phyloP scores from a whole-genome alignment of 2,329 filamentous ascomycete genomes.

The Pyricularia grisea region DNA sequence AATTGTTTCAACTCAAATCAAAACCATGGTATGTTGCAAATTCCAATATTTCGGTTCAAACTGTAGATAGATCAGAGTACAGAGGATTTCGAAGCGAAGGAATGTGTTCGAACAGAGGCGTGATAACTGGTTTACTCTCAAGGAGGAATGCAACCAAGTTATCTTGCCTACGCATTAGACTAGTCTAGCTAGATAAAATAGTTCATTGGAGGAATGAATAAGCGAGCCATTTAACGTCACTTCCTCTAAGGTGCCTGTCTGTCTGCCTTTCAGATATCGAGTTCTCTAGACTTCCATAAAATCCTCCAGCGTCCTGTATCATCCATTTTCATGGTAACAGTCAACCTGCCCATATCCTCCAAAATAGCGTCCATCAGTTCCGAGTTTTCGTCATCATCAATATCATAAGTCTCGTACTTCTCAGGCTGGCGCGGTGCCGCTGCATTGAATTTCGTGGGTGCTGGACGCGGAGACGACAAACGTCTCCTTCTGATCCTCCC shows the following conservation, averaged over 20 bases:
- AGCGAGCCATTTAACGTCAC: no score
- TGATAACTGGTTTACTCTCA: not conserved
- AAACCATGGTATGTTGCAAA: not conserved
- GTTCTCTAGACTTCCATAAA: slow-evolving; percentile 1
- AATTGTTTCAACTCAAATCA: not conserved
- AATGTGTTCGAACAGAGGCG: not conserved
- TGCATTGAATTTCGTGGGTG: not conserved
- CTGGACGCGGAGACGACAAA: not conserved
- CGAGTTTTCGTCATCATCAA: slow-evolving; percentile 16
- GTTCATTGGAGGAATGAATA: no score
- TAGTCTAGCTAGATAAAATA: no score
- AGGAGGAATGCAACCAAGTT: not conserved
- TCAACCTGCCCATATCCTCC: slow-evolving; percentile 23
- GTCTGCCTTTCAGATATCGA: not conserved
- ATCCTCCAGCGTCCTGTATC: slow-evolving; percentile 32
- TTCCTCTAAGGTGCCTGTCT: not conserved
- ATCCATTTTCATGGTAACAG: slow-evolving; percentile 25
- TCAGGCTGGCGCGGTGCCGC: not conserved
- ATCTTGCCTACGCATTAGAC: not conserved
- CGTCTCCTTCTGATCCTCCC: not conserved
- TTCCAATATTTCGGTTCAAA: no score
- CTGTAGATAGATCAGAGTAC: not conserved
- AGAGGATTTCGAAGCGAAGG: not conserved
- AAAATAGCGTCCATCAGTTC: slow-evolving; percentile 24
- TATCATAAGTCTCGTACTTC: not conserved